Base-by-base conservation (phyloP, 495 filamentous ascomycete species). In the Aspergillus incahuasiensis region DNA sequence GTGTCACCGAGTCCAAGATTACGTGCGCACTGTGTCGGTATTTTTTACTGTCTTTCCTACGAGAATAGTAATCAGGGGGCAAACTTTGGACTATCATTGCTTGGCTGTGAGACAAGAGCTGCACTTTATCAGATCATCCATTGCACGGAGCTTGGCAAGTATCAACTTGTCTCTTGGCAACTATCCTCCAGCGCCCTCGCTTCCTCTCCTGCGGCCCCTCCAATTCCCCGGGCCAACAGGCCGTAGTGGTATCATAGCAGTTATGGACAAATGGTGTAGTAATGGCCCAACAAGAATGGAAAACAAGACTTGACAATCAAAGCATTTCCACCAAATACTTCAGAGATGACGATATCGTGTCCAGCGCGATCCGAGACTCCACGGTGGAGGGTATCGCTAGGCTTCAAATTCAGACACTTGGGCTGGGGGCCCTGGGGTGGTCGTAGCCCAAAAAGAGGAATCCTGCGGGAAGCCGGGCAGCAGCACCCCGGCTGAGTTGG, bases 101-200 rank as follows among this genome's bases (percentile, higher is more conserved):
- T 61, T 61, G 58, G 62, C 56, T 55, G 58, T 64, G 62, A 28
- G 59, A 64, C 58, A 48, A 45, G 40, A 47, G 47, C 48, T 60
- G 53, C 53, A 56, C 55, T 62, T n/a, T 58, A 71, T 73, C 68
- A 65, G 61, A 73, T 62, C 38, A 52, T 39, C 38, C 38, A 52
- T 52, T 59, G 53, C 61, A 70, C 57, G 63, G 60, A 59, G 53
- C 71, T 74, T 74, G 71, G 71, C 71, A 53, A 59, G 61, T 67
- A 66, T 68, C 65, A 62, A 46, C 58, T 63, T 62, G 63, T 55
- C 62, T 53, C 67, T 68, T 71, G 68, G 68, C 70, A 71, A 54
- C 52, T 53, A 67, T 71, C 60, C 44, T 47, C 58, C 55, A 53
- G 43, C 22, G 60, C 62, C 63, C 61, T 69, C 52, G 62, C 63